These are phyloP conservation scores for Kalaharituber pfeilii DNA, from an alignment of 2,329 filamentous ascomycete species.

Conservation along the genomic window DNA sequence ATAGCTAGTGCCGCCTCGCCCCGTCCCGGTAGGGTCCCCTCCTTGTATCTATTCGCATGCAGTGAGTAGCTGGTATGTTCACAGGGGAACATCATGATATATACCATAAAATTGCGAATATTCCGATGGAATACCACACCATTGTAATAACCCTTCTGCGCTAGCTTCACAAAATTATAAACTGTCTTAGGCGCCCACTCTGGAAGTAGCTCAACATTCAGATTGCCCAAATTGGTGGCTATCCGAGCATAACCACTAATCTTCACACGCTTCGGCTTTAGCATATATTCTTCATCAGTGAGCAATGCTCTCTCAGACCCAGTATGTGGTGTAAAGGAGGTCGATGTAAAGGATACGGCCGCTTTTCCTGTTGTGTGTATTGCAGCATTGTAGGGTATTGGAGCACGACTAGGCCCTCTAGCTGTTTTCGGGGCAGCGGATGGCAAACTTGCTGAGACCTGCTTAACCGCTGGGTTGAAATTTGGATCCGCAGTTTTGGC, in stretches of 20 bases:
- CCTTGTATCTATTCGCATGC: slow-evolving; percentile 51
- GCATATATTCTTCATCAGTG: slow-evolving; percentile 90
- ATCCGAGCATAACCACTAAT: slow-evolving; percentile 82
- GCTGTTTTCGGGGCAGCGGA: slow-evolving; percentile 18
- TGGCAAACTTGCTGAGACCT: background rate
- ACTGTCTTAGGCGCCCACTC: slow-evolving; percentile 85
- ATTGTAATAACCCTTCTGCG: slow-evolving; percentile 80
- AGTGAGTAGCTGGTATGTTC: background rate
- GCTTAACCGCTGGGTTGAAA: slow-evolving; percentile 11
- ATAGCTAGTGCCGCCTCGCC: slow-evolving; percentile 71
- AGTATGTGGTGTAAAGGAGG: slow-evolving; percentile 80
- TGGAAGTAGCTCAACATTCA: slow-evolving; percentile 78
- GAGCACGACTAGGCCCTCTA: slow-evolving; percentile 18
- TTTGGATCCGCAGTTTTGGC: slow-evolving; percentile 23
- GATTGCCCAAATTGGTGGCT: slow-evolving; percentile 63
- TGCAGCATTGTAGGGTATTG: slow-evolving; percentile 62
- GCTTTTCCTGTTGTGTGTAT: slow-evolving; percentile 78
- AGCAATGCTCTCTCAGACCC: slow-evolving; percentile 71
- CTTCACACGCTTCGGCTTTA: slow-evolving; percentile 76
- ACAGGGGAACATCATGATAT: background rate
- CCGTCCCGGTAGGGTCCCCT: slow-evolving; percentile 82
- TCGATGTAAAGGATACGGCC: slow-evolving; percentile 88
- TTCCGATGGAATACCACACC: slow-evolving; percentile 77
- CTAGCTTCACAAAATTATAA: slow-evolving; percentile 86
- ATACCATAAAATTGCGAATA: slow-evolving; percentile 76